Evolutionary conservation across 495 filamentous ascomycete genomes (phyloP), one percentile per base, ranked within the genome.

Genomic region (Massariosphaeria phaeospora): DNA sequence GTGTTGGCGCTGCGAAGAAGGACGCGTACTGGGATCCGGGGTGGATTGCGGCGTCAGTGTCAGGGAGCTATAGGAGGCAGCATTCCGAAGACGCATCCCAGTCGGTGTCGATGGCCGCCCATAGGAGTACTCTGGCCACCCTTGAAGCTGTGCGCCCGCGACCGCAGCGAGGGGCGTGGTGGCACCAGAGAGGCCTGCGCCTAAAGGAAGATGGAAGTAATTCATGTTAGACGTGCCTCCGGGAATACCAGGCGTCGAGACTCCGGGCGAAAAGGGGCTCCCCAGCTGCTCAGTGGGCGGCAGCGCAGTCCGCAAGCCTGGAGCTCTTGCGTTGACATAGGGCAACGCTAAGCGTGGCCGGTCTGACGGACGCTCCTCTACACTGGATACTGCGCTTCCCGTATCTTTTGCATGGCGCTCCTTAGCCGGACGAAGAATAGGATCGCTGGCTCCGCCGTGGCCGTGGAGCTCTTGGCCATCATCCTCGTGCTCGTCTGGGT

Each of bases 121-220:
- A 26, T 60, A 48, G 15, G 47, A 31, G 10, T 59, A 41, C 33
- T 61, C 57, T 29, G 72, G 69, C 77, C 79, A 83, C 48, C 71
- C 72, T 13, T 78, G 71, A 36, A 79, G 78, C 7, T 76, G 74
- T 15, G 75, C 78, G 10, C 88, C 85, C n/a, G 88, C 87, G 5
- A 91, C 87, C 6, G 88, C 89, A 1, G 88, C 86, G 0, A 96
- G 78, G 3, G 91, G 93, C 1, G 91, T 96, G 41, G 89, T 84
- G 2, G 85, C 82, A 1, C 93, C 91, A 1, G 89, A 88, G 30
- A 95, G 75, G 0, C 85, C 87, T 5, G 83, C 74, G 0, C 84
- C 82, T 23, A 95, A 80, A 21, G 88, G 86, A 1, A 89, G 82
- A 68, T 96, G 91, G 63, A 91, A 91, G 67, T 96, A 97, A 59